A percentile compares a stretch with the other conserved stretches of the same genome.
Evolutionary conservation across 495 filamentous ascomycete species (phyloP).

Genomic region (Paragyromitra xinjiangensis): DNA sequence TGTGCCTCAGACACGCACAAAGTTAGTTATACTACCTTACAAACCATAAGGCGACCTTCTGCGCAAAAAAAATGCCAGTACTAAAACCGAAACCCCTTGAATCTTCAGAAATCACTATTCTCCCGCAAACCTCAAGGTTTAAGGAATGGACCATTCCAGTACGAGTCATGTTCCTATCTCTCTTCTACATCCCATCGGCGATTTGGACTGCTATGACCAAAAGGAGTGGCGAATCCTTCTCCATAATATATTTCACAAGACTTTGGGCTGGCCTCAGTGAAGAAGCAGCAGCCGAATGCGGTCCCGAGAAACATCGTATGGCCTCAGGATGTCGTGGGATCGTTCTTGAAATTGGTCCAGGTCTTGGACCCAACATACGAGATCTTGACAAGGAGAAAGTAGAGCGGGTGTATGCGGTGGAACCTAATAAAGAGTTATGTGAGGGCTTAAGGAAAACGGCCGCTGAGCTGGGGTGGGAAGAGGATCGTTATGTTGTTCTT

Average conservation of each 20-base stretch:
- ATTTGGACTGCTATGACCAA: neutral
- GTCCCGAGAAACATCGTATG: constrained; percentile 12
- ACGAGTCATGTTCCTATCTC: neutral
- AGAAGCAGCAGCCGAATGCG: neutral
- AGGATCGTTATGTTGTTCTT: constrained; percentile 18
- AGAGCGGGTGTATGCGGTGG: constrained; percentile 21
- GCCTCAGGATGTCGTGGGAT: constrained; percentile 8
- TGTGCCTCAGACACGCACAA: neutral
- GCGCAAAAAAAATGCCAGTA: neutral
- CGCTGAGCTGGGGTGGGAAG: constrained; percentile 25
- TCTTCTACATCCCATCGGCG: constrained; percentile 6
- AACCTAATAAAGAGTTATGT: constrained; percentile 30
- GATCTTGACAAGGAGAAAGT: constrained; percentile 25
- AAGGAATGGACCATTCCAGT: neutral
- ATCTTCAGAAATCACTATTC: neutral
- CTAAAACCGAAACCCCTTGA: neutral
- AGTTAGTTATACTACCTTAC: neutral
- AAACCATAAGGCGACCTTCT: neutral
- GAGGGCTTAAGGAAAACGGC: constrained; percentile 16
- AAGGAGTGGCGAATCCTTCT: constrained; percentile 7
- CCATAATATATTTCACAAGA: neutral
- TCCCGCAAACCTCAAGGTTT: neutral
- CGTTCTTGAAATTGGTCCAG: constrained; percentile 38
- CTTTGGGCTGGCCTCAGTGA: constrained; percentile 8
- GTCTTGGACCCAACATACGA: constrained; percentile 18